Conservation (phyloP, 768 basidiomycete genomes). For the Calocybe indica region DNA sequence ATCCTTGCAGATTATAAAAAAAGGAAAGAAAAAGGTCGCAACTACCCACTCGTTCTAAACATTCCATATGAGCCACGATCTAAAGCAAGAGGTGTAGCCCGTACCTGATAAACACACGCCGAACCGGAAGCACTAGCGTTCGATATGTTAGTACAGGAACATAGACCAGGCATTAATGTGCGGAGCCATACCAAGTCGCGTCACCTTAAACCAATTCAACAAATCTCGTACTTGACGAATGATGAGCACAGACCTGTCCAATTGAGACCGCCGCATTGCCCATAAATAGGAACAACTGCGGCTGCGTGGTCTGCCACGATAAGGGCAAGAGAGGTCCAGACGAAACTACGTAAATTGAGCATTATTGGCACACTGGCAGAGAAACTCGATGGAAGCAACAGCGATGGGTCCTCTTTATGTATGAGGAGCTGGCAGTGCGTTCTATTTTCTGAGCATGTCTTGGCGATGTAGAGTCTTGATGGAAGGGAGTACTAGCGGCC, state of each 20-base stretch:
- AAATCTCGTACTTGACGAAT: neutral
- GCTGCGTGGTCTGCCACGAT: conserved; percentile 3
- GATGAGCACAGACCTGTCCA: conserved; percentile 15
- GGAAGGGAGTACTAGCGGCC: too few species aligned
- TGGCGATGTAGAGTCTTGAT: too few species aligned
- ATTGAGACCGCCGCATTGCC: conserved; percentile 15
- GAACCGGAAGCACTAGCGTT: conserved; percentile 9
- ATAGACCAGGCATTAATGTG: neutral
- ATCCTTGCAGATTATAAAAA: neutral
- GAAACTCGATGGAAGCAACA: too few species aligned
- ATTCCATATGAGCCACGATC: too few species aligned
- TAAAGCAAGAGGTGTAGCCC: neutral
- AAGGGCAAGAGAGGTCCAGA: conserved; percentile 6
- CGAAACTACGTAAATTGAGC: conserved; percentile 3
- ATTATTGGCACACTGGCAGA: neutral
- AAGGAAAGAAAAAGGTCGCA: too few species aligned
- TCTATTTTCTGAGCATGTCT: too few species aligned
- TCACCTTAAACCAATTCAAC: conserved; percentile 7
- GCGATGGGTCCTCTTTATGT: too few species aligned
- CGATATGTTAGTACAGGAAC: neutral
- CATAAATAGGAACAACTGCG: conserved; percentile 15
- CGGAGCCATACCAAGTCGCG: conserved; percentile 8
- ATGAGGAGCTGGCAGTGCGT: too few species aligned
- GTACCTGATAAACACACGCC: conserved; percentile 11
- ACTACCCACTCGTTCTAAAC: too few species aligned